A percentile compares a stretch with the other conserved stretches of the same genome.
Conservation (phyloP, 2,329 filamentous ascomycete species). For the Scytalidium sp. region DNA sequence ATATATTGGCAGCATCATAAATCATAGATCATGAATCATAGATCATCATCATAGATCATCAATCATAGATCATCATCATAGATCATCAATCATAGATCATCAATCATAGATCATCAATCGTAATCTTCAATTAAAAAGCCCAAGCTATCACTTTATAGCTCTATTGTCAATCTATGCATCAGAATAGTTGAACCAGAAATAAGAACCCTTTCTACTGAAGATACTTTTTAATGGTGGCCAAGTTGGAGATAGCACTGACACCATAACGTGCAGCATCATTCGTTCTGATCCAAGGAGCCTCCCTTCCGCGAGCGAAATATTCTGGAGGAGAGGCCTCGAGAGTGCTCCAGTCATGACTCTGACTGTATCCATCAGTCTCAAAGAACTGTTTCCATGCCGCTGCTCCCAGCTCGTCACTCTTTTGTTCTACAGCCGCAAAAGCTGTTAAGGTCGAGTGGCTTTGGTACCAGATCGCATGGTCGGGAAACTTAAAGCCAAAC, state of each 20-base stretch:
- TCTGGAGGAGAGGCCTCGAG: slow-evolving; percentile 38
- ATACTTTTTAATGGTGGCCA: slow-evolving; percentile 36
- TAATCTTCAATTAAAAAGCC: no score
- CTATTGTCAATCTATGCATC: no score
- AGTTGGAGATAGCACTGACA: slow-evolving; percentile 52
- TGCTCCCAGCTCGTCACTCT: slow-evolving; percentile 44
- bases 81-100: no score
- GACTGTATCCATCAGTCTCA: slow-evolving; percentile 42
- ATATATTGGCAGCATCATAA: no score
- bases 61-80: no score
- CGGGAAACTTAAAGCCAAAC: slow-evolving; percentile 49
- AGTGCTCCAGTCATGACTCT: slow-evolving; percentile 33
- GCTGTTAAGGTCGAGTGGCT: slow-evolving; percentile 58
- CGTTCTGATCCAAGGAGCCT: slow-evolving; percentile 55
- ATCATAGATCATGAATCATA: no score
- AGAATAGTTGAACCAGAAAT: no score
- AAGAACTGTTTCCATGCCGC: slow-evolving; percentile 55
- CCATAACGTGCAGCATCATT: slow-evolving; percentile 57
- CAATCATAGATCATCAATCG: no score
- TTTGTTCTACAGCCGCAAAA: slow-evolving; percentile 42
- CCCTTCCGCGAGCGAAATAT: slow-evolving; percentile 46
- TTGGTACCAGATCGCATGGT: slow-evolving; percentile 44
- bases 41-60: no score
- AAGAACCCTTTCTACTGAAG: no score
- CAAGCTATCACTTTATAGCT: no score